Percentiles rank a stretch among this genome's conserved stretches.
Evolutionary conservation across 2,329 filamentous ascomycete species (phyloP).

Genomic region (Alternaria tenuissima): DNA sequence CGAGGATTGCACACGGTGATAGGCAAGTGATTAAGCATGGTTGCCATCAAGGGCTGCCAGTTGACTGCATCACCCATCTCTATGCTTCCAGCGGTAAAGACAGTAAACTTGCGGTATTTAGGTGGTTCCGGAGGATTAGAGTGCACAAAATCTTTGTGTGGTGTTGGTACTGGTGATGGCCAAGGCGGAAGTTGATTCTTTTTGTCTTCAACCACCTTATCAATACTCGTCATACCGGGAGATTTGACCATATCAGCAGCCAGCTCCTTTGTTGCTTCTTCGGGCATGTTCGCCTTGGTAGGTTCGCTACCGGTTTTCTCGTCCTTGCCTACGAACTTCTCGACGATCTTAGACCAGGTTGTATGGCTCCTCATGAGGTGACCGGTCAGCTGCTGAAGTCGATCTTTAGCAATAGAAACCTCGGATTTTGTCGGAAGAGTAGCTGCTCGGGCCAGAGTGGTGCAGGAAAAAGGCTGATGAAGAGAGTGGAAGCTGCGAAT

Average conservation of each 20-base stretch:
- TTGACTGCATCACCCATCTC: slow-evolving; percentile 55
- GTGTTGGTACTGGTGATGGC: slow-evolving; percentile 15
- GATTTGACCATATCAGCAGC: background rate
- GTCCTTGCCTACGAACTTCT: slow-evolving; percentile 7
- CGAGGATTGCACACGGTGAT: slow-evolving; percentile 67
- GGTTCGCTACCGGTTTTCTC: background rate
- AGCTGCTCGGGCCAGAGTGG: slow-evolving; percentile 13
- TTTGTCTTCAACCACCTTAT: slow-evolving; percentile 30
- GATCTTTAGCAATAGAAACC: slow-evolving; percentile 3
- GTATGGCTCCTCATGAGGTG: slow-evolving; percentile 16
- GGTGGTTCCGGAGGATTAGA: slow-evolving; percentile 28
- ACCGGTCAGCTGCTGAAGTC: slow-evolving; percentile 12
- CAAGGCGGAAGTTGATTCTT: slow-evolving; percentile 30
- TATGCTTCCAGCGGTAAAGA: slow-evolving; percentile 70
- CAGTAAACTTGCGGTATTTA: slow-evolving; percentile 40
- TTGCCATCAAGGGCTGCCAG: slow-evolving; percentile 61
- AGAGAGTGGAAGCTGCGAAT: slow-evolving; percentile 15
- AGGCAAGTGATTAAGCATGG: slow-evolving; percentile 52
- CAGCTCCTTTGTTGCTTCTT: background rate
- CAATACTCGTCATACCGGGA: slow-evolving; percentile 20
- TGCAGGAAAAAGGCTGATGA: slow-evolving; percentile 19
- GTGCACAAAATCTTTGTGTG: slow-evolving; percentile 25
- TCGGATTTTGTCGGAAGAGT: slow-evolving; percentile 17
- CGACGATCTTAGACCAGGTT: background rate
- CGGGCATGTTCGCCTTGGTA: slow-evolving; percentile 2